These are phyloP conservation scores for Tylopilus balloui DNA, from an alignment of 768 basidiomycete genomes.

Conservation along the genomic window DNA sequence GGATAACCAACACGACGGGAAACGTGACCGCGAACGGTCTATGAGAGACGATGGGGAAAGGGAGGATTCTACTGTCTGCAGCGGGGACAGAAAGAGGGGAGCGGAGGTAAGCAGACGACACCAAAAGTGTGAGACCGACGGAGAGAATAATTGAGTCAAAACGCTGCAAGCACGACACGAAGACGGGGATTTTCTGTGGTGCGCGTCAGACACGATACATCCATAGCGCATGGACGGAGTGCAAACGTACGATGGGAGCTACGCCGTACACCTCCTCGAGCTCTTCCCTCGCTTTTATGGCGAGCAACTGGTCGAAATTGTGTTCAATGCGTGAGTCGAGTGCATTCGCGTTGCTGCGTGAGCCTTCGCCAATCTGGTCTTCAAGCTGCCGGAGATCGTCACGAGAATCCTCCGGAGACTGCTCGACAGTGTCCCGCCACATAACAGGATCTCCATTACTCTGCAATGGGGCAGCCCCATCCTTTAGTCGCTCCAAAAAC, in stretches of 20 bases:
- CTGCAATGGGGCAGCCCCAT: conserved; percentile 4
- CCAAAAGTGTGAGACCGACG: conserved; percentile 50
- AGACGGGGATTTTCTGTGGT: conserved; percentile 66
- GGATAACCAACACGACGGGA: conserved; percentile 42
- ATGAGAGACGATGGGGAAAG: conserved; percentile 28
- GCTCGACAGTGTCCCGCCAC: conserved; percentile 13
- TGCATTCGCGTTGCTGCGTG: conserved; percentile 2
- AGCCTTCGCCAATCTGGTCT: conserved; percentile 8
- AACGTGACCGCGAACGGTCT: conserved; percentile 38
- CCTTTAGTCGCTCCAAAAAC: conserved; percentile 32
- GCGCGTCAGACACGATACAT: conserved; percentile 2
- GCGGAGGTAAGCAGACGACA: conserved; percentile 59
- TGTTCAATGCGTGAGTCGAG: conserved; percentile 48
- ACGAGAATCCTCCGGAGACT: conserved; percentile 4
- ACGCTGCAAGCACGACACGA: conserved; percentile 73
- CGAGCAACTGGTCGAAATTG: conserved; percentile 62
- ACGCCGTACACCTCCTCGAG: conserved; percentile 76
- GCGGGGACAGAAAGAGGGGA: conserved; percentile 41
- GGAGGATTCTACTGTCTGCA: conserved; percentile 13
- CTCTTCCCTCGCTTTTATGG: conserved; percentile 64
- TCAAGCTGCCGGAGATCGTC: conserved; percentile 21
- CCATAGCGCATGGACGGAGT: neutral
- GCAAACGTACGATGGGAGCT: conserved; percentile 66
- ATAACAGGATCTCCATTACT: conserved; percentile 7
- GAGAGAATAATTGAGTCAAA: conserved; percentile 69